A percentile compares a stretch with the other conserved stretches of the same genome.
These are phyloP conservation scores for Mucor velutinosus DNA, from an alignment of 371 early-diverging fungal genomes.

Conservation along the genomic window DNA sequence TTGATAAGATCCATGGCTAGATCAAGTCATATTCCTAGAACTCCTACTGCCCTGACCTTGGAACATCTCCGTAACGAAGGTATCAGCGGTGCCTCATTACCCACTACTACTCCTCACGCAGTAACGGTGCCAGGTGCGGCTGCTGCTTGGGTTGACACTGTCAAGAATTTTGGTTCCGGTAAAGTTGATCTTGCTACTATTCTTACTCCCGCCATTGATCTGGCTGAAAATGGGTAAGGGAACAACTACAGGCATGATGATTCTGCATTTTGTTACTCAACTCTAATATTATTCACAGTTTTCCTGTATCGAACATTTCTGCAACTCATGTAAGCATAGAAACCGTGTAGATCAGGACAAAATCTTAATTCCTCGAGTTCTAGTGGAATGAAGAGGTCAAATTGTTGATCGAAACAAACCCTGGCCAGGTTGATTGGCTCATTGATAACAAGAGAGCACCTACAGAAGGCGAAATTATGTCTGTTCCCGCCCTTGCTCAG, in stretches of 20 bases:
- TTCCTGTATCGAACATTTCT: conserved; percentile 44
- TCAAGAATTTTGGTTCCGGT: conserved; percentile 73
- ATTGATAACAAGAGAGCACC: conserved; percentile 65
- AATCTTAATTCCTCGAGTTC: neutral
- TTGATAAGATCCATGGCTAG: neutral
- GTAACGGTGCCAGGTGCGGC: conserved; percentile 90
- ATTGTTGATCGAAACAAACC: conserved; percentile 45
- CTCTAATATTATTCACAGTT: conserved; percentile 16
- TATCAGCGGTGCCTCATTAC: conserved; percentile 37
- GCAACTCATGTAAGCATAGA: conserved; percentile 23
- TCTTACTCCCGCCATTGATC: conserved; percentile 69
- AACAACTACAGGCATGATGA: neutral
- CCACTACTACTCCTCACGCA: conserved; percentile 54
- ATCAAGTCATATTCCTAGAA: conserved; percentile 24
- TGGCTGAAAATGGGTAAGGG: conserved; percentile 72
- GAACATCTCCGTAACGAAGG: conserved; percentile 41
- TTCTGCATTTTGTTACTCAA: neutral
- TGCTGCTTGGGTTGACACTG: conserved; percentile 75
- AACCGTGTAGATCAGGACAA: neutral
- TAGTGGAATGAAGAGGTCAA: conserved; percentile 64
- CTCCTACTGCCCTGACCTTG: conserved; percentile 65
- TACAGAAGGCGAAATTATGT: conserved; percentile 67
- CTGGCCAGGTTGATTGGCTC: conserved; percentile 54
- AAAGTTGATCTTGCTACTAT: conserved; percentile 61
- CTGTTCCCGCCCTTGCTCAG: conserved; percentile 62